Base-by-base conservation (phyloP, 805 yeast species). In the Candida mattraensis region DNA sequence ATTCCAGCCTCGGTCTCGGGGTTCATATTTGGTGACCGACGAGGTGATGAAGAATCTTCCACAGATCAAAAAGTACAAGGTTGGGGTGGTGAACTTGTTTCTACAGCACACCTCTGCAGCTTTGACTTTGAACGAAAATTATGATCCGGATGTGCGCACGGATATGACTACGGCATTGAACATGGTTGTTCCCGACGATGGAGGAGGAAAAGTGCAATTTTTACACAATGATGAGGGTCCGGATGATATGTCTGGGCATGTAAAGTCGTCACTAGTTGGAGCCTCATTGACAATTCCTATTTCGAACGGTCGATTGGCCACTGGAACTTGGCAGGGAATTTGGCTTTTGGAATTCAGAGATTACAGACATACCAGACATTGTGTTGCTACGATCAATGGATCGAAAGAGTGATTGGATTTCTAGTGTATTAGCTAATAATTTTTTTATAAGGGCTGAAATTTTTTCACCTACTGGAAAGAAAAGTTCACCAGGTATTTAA, bases 271-370 rank as follows among this genome's bases (percentile, higher is more conserved):
- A 2, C 41, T 70, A 30, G 70, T 81, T 7, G 93, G 94, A 13
- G 81, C 77, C 6, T 68, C 77, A 3, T 61, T 85, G 18, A 66
- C 75, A 3, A 76, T 85, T 27, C 94, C 94, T 2, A 83, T 85
- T 31, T 55, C 69, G 15, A 74, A 83, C 49, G 94, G 94, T 1
- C 56, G 66, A 21, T 61, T 85, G 37, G 81, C 80, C 1, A 69
- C 80, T 0, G 94, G 94, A 2, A 85, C 93, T 0, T 86, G 94
- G 94, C 94, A 85, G 55, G 94, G 93, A 0, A 72, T 86, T 26
- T 85, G 83, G 69, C 64, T 82, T 32, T 67, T 84, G 51, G 94
- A 85, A 56, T 85, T 86, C 60, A 70, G 94, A 50, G 67, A 68
- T 29, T 71, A 76, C 56, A 61, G 65, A 47, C 91, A 85, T 51